Percentiles rank a stretch among this genome's conserved stretches.
These are phyloP conservation scores for Aspergillus sp. DNA, from an alignment of 2,329 filamentous ascomycete species.

Conservation along the genomic window DNA sequence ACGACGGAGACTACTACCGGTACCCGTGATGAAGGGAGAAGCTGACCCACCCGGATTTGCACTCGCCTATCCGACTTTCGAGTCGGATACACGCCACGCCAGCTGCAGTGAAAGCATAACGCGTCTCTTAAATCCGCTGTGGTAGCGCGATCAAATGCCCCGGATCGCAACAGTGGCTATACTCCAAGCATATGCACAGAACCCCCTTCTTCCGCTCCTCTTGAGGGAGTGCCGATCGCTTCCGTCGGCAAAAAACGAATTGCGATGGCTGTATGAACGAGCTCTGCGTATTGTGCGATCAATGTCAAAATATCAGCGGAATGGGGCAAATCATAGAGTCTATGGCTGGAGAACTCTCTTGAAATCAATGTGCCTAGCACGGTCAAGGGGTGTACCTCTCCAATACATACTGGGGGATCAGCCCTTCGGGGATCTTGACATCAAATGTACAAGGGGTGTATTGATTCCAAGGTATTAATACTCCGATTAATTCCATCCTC, in stretches of 20 bases:
- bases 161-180: constrained; percentile 41
- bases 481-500: background rate
- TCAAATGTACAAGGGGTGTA: constrained; percentile 73
- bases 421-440: constrained; percentile 80
- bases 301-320: background rate
- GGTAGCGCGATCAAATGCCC: constrained; percentile 35
- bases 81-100: no score
- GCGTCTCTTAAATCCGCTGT: no score
- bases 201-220: constrained; percentile 41
- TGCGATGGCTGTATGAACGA: constrained; percentile 48
- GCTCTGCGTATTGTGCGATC: constrained; percentile 21
- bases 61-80: no score
- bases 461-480: constrained; percentile 69
- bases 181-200: constrained; percentile 33
- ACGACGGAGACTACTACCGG: no score
- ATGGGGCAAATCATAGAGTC: background rate
- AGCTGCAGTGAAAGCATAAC: no score
- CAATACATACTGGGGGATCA: constrained; percentile 89
- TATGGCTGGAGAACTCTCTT: constrained; percentile 33
- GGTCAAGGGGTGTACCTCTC: constrained; percentile 69
- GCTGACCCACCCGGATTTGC: no score
- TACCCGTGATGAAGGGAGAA: no score
- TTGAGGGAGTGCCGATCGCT: constrained; percentile 47
- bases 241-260: constrained; percentile 45
- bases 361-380: constrained; percentile 37